phyloP scores from a whole-genome alignment of 2,329 filamentous ascomycete species.

The Fusarium sp. region DNA sequence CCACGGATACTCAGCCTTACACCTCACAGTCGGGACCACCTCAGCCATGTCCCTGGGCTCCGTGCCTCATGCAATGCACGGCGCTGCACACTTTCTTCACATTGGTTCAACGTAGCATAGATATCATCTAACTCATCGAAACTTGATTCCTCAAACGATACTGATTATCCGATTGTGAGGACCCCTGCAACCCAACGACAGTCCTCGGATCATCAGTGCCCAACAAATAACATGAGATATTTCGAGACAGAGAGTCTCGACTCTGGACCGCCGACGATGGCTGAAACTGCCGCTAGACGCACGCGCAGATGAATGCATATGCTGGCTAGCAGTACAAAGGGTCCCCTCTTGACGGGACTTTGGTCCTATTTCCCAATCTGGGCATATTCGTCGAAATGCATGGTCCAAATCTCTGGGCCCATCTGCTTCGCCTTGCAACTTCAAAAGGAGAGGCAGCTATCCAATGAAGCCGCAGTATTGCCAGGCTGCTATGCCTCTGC shows the following conservation, averaged over 20 bases:
- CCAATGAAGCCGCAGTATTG: conserved; percentile 29
- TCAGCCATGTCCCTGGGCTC: conserved; percentile 14
- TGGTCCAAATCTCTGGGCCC: conserved; percentile 23
- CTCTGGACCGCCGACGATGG: not conserved
- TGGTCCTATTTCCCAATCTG: conserved; percentile 31
- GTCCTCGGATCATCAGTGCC: not conserved
- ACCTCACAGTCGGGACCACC: conserved; percentile 35
- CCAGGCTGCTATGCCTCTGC: conserved; percentile 31
- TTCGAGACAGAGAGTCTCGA: conserved; percentile 5
- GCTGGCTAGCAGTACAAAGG: conserved; percentile 27
- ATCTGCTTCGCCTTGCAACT: conserved; percentile 32
- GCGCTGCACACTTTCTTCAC: conserved; percentile 11
- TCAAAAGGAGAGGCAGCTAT: not conserved
- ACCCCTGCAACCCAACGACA: not conserved
- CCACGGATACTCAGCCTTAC: conserved; percentile 29
- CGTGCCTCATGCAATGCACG: conserved; percentile 13
- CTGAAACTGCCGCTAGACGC: conserved; percentile 25
- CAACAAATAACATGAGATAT: conserved; percentile 9
- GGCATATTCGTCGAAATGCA: conserved; percentile 39
- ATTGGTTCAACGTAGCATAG: conserved; percentile 1
- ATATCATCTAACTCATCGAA: not conserved
- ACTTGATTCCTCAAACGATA: conserved; percentile 4
- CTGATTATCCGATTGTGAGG: not conserved
- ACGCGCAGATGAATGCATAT: conserved; percentile 8
- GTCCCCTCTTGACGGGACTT: conserved; percentile 25